phyloP scores from a whole-genome alignment of 495 filamentous ascomycete species.

The Staphylotrichum longicolle region DNA sequence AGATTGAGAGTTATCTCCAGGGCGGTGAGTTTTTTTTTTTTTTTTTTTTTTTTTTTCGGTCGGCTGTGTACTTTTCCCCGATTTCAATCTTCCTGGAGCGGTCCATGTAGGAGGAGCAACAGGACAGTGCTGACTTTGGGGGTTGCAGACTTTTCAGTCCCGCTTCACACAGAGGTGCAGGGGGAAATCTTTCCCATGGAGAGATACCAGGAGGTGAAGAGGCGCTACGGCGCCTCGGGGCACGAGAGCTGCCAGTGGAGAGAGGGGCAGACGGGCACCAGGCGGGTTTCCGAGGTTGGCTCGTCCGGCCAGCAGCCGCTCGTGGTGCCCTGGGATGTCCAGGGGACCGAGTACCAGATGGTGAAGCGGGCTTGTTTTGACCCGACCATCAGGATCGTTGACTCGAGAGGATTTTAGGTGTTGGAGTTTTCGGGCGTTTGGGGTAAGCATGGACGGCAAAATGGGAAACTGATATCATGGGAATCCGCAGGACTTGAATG shows the following conservation, averaged over 20 bases:
- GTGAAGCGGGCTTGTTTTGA: constrained; percentile 25
- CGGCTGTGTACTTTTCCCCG: neutral
- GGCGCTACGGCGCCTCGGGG: constrained; percentile 10
- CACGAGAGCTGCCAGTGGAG: constrained; percentile 16
- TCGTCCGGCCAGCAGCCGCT: constrained; percentile 8
- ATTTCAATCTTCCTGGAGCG: neutral
- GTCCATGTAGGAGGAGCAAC: too few relatives aligned
- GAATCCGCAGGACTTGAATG: too few relatives aligned
- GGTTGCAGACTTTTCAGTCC: constrained; percentile 22
- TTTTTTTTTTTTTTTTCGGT: neutral
- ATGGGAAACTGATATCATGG: too few relatives aligned
- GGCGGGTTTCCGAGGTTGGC: constrained; percentile 18
- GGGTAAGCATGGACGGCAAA: too few relatives aligned
- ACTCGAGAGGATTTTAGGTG: constrained; percentile 1
- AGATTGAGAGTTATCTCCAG: constrained; percentile 26
- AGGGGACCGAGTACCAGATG: constrained; percentile 22
- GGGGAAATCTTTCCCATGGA: constrained; percentile 18
- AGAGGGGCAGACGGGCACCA: constrained; percentile 3
- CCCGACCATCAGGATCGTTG: constrained; percentile 22
- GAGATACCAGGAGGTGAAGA: constrained; percentile 23
- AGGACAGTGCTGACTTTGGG: neutral
- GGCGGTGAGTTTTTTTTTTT: constrained; percentile 19
- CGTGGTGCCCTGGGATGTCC: constrained; percentile 24
- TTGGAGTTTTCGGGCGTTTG: neutral
- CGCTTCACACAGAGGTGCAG: constrained; percentile 15